Base-by-base conservation (phyloP, 2,329 filamentous ascomycete species). In the Cytospora schulzeri region DNA sequence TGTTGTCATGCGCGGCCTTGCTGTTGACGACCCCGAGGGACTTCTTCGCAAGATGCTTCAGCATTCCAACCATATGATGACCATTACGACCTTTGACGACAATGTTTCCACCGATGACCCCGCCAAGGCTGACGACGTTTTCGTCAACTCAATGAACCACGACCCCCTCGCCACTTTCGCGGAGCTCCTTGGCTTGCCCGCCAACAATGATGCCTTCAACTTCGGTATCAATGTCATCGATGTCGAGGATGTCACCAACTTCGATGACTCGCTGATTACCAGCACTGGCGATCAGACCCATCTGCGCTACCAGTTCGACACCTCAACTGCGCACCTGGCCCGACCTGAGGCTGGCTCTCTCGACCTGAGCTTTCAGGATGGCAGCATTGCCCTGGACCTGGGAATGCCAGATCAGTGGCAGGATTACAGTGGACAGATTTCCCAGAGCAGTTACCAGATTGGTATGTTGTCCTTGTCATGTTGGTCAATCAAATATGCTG, bases 61-160 rank as follows among this genome's bases (percentile, higher is more conserved):
- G 22, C 60, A 51, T 38, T 35, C 45, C 17, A 60, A 38, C 9
- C 63, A 64, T 35, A 22, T 62, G 53, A 61, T 65, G 48, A 38
- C 53, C 17, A 24, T 65, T 35, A 31, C n/a, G 3, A 22, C 45
- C 2, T 8, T 19, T 14, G 53, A 51, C 8, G 19, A 38, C n/a
- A 3, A 33, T 7, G 19, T 17, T 28, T 3, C 57, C 57, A 45
- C 19, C 19, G 17, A 45, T n/a, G 38, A 45, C 28, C 4, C 11
- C 33, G 22, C 45, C n/a, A 31, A 54, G 24, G 31, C n/a, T 24
- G 35, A 62, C 17, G 22, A 48, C 14, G 28, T 22, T 17, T 38
- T 65, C 15, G 19, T 38, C 35, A 11, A 38, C 17, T 19, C 31
- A 35, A 31, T 58, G 31, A 22, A 57, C n/a, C 19, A 54, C 17